Percentiles rank a stretch among this genome's conserved stretches.
Conservation (phyloP, 2,329 filamentous ascomycete genomes). For the Beauveria australis region DNA sequence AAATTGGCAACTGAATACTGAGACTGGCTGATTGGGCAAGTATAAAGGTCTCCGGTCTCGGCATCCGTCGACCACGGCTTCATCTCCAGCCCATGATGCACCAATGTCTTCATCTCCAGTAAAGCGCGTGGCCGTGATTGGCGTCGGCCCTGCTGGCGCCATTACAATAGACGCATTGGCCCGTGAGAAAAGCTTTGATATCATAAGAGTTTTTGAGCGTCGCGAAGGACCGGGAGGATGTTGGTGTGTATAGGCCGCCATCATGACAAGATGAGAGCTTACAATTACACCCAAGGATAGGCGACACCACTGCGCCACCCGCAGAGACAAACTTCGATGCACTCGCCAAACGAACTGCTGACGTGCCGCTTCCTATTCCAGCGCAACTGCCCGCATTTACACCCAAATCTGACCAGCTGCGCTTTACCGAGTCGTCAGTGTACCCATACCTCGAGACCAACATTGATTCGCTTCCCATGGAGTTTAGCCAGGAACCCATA, state of each 20-base stretch:
- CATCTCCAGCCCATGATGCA: neutral
- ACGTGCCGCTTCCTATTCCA: conserved; percentile 40
- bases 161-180: neutral
- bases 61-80: neutral
- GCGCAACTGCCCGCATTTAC: conserved; percentile 36
- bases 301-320: neutral
- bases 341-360: conserved; percentile 25
- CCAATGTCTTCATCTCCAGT: neutral
- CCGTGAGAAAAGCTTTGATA: neutral
- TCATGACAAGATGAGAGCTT: neutral
- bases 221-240: neutral
- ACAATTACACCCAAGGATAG: neutral
- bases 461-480: conserved; percentile 50
- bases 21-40: neutral
- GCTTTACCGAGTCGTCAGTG: conserved; percentile 49
- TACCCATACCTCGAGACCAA: conserved; percentile 61
- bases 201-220: neutral
- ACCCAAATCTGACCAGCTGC: conserved; percentile 32
- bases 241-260: neutral
- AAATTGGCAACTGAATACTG: no score
- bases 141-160: neutral
- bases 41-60: neutral
- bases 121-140: neutral
- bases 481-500: conserved; percentile 49
- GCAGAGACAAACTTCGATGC: neutral